Evolutionary conservation across 2,329 filamentous ascomycete species (phyloP), one percentile per base, ranked within the genome.

Genomic region (Aurifilum marmelostoma): DNA sequence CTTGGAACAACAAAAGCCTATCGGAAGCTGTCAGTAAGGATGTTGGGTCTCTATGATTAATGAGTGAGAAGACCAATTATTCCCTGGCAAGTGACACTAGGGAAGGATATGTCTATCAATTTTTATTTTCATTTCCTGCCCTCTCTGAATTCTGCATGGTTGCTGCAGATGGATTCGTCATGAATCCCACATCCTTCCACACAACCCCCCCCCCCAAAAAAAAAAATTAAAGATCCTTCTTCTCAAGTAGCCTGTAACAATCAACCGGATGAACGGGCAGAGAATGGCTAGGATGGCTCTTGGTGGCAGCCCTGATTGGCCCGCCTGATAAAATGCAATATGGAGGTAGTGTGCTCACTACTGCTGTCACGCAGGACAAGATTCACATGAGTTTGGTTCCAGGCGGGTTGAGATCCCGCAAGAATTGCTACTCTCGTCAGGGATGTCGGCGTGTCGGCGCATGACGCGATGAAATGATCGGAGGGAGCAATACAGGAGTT

Each of bases 371-470:
- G 24, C 18, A 24, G 34, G 56, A 39, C 21, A 61, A 34, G 3
- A 12, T 21, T 37, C 43, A 34, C 29, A 32, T 14, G 50, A 50
- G 50, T 18, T 5, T 65, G 50, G 34, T n/a, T 43, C 37, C 37
- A 18, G 32, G 59, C 47, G 56, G 65, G 65, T 7, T 50, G 54
- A n/a, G 9, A 18, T 63, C 29, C 66, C 60, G 66, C 41, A 59
- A n/a, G 3, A 47, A 37, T 54, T 34, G 37, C 37, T 63, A 8
- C 29, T 58, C 50, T 59, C 39, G 54, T 29, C 61, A 24, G 24
- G 32, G 27, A 18, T 18, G 41, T 67, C 66, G 66, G 66, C 61
- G 62, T 67, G 66, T 67, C 66, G 66, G 66, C 50, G 66, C 56
- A 59, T 67, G 60, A 67, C 50, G 66, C 66, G 52, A 67, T 63